Evolutionary conservation across 176 grass and related monocot genomes (phyloP), one percentile per base, ranked within the genome.

Genomic region (Olyra latifolia): DNA sequence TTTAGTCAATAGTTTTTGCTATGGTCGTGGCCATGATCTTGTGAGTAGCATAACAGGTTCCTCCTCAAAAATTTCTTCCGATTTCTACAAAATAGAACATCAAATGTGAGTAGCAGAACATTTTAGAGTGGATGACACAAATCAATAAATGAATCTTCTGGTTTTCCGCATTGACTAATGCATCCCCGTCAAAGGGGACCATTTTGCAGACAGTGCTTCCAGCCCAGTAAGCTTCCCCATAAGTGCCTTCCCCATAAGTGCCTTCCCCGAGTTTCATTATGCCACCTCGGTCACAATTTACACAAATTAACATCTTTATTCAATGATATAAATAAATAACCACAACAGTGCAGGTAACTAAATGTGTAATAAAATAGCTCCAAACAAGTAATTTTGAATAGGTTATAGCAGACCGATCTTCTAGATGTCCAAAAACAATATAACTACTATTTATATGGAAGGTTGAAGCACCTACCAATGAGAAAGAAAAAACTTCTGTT

Each of bases 1-100:
- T 47, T 47, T 10, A 47, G 45, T 47, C 12, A 3, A n/a, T n/a
- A 47, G 3, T 47, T 47, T 47, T 14, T 14, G 2, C 12, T 13
- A 1, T 4, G 4, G 4, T n/a, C 11, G 3, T 47, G 12, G 11
- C 45, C 11, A 47, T 47, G 11, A 47, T 47, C 45, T 47, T 47
- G 45, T n/a, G n/a, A n/a, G n/a, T n/a, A n/a, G n/a, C n/a, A n/a
- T n/a, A n/a, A n/a, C n/a, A n/a, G n/a, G n/a, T n/a, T n/a, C 95
- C 87, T 98, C 95, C 80, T 94, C 95, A 61, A 98, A 90, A 40
- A 94, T 81, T 91, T 98, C 92, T 81, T 93, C 89, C 6, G 95
- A 89, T 89, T 70, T 92, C 95, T 98, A 77, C 69, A 82, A 76
- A 66, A 72, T 50, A 48, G 53, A 82, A 80, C 27, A 74, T 76